phyloP scores from a whole-genome alignment of 495 filamentous ascomycete species.

The Penicillium daleae region DNA sequence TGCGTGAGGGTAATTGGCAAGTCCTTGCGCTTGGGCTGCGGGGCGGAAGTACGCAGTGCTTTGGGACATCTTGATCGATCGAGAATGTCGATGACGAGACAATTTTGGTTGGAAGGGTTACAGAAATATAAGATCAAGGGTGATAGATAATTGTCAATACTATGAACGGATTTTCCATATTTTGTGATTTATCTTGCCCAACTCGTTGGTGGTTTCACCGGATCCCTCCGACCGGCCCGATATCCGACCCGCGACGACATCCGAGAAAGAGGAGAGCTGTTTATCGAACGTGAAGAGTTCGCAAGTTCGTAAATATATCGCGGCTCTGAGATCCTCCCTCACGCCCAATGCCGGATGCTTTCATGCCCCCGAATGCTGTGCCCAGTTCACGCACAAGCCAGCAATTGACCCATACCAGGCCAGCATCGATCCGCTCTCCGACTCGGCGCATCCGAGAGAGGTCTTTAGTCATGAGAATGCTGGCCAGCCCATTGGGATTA shows the following conservation, averaged over 20 bases:
- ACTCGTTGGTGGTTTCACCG: neutral
- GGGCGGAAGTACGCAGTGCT: constrained; percentile 35
- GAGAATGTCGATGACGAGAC: neutral
- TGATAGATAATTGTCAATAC: neutral
- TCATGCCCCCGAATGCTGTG: neutral
- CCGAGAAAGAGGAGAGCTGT: neutral
- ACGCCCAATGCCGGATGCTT: neutral
- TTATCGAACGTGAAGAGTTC: neutral
- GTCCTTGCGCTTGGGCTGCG: constrained; percentile 33
- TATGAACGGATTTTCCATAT: neutral
- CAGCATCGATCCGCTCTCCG: neutral
- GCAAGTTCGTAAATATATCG: neutral
- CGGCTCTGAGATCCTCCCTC: neutral
- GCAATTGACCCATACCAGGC: neutral
- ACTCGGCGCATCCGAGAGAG: neutral
- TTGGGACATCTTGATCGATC: constrained; percentile 26
- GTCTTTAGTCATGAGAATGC: neutral
- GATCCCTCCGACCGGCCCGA: neutral
- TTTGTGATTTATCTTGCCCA: neutral
- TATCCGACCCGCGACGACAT: neutral
- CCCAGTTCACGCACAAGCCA: neutral
- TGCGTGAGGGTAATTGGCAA: constrained; percentile 39
- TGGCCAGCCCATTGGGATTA: neutral
- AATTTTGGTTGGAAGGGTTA: too few relatives aligned
- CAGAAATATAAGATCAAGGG: too few relatives aligned